Conservation (phyloP, 2,329 filamentous ascomycete genomes). For the Keithomyces neogunnii region DNA sequence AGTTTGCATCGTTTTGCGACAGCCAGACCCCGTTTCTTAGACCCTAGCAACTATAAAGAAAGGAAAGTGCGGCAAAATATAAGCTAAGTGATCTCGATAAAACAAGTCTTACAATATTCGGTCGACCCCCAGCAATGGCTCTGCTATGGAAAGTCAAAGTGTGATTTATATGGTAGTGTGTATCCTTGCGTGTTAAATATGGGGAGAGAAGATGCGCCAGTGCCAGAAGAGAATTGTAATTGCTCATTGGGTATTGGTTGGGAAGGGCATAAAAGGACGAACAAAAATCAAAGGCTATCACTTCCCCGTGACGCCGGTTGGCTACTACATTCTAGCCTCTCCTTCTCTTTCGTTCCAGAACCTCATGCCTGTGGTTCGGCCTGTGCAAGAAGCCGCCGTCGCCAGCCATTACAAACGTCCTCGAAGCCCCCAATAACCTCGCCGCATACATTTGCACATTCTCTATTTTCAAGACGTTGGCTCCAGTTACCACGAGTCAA, state of each 20-base stretch:
- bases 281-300: neutral
- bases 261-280: neutral
- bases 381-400: conserved; percentile 62
- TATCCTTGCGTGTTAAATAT: neutral
- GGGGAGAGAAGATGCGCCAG: no score
- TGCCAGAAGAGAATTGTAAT: neutral
- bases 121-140: no score
- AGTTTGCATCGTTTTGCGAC: no score
- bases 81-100: no score
- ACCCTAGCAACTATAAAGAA: no score
- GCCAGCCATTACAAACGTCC: conserved; percentile 78
- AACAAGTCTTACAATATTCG: no score
- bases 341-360: neutral
- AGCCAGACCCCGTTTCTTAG: no score
- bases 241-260: neutral
- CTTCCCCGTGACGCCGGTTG: neutral
- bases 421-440: conserved; percentile 92
- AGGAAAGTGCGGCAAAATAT: no score
- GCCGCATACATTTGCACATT: conserved; percentile 75
- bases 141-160: no score
- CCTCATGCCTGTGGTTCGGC: conserved; percentile 39
- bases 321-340: neutral
- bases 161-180: neutral
- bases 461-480: conserved; percentile 62
- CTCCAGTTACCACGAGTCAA: conserved; percentile 79